phyloP scores from a whole-genome alignment of 768 basidiomycete genomes.

The Leccinum arenicola region DNA sequence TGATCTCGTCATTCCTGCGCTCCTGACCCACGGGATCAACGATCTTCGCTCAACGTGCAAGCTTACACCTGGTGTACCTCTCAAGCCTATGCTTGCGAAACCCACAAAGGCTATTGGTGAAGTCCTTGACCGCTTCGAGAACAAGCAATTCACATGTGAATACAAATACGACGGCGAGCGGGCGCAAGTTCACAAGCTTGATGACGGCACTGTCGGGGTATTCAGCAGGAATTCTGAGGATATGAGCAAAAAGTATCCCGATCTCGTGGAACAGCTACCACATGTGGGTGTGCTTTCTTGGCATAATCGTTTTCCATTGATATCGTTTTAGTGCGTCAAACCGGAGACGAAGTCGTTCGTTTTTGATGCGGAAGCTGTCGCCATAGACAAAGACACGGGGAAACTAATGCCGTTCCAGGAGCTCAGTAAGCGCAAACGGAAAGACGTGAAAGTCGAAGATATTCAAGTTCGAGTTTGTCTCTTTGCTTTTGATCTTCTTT shows the following conservation, averaged over 20 bases:
- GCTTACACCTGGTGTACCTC: slow-evolving; percentile 90
- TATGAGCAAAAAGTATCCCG: slow-evolving; percentile 99
- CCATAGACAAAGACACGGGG: slow-evolving; percentile 80
- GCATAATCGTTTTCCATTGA: slow-evolving; percentile 2
- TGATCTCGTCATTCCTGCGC: slow-evolving; percentile 86
- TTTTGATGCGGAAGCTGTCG: slow-evolving; percentile 94
- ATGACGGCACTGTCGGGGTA: slow-evolving; percentile 80
- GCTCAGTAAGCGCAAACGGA: slow-evolving; percentile 88
- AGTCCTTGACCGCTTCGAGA: slow-evolving; percentile 95
- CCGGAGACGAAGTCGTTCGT: slow-evolving; percentile 85
- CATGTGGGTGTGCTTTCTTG: slow-evolving; percentile 44
- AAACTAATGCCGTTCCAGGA: slow-evolving; percentile 98
- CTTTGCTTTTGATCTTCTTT: slow-evolving; percentile 96
- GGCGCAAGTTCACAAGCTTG: slow-evolving; percentile 88
- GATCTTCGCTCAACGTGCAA: slow-evolving; percentile 74
- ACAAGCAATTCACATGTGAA: slow-evolving; percentile 94
- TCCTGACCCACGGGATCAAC: slow-evolving; percentile 75
- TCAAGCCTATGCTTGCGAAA: slow-evolving; percentile 99
- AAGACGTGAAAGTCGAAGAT: slow-evolving; percentile 97
- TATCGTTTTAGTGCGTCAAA: slow-evolving; percentile 69
- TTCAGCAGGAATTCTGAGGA: slow-evolving; percentile 98
- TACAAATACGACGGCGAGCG: slow-evolving; percentile 99
- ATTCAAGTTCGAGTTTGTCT: slow-evolving; percentile 96
- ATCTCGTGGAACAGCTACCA: slow-evolving; percentile 92
- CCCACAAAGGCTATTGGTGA: slow-evolving; percentile 98